Evolutionary conservation across 768 basidiomycete genomes (phyloP).

Genomic region (Lenzites betulinus): DNA sequence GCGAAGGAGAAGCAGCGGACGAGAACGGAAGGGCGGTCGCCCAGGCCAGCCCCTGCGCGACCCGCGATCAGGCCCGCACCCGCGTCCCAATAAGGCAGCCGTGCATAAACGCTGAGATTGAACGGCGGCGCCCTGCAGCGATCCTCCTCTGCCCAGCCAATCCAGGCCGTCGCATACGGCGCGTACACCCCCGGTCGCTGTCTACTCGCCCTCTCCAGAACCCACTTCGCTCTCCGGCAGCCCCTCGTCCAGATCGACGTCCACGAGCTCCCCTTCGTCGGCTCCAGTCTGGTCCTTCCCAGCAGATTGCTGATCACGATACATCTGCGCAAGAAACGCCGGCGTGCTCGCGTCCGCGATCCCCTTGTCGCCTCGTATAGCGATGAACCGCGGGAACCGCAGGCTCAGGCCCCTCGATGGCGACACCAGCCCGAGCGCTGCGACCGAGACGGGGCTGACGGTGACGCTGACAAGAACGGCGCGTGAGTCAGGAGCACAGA

Average conservation of each 20-base stretch:
- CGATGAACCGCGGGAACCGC: conserved; percentile 87
- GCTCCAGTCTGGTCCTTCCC: conserved; percentile 39
- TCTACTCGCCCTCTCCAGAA: background rate
- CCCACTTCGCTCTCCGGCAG: no score
- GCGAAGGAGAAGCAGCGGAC: background rate
- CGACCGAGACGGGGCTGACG: conserved; percentile 81
- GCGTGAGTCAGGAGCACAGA: conserved; percentile 1
- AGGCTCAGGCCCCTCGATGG: conserved; percentile 70
- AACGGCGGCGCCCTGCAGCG: background rate
- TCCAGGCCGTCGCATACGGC: background rate
- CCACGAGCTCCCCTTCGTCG: conserved; percentile 64
- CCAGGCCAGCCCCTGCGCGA: conserved; percentile 1
- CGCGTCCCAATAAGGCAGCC: background rate
- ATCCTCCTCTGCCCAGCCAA: background rate
- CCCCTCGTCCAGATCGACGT: conserved; percentile 42
- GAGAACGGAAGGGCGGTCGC: background rate
- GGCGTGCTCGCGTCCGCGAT: conserved; percentile 74
- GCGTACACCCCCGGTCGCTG: background rate
- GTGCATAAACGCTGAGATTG: conserved; percentile 1
- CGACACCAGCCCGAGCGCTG: conserved; percentile 65
- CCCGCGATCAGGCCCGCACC: conserved; percentile 4
- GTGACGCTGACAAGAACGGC: conserved; percentile 56
- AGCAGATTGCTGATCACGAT: conserved; percentile 57
- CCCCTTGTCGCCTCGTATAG: conserved; percentile 69
- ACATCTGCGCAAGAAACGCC: conserved; percentile 69